These are phyloP conservation scores for Neurospora sp. DNA, from an alignment of 495 filamentous ascomycete species.

Conservation along the genomic window DNA sequence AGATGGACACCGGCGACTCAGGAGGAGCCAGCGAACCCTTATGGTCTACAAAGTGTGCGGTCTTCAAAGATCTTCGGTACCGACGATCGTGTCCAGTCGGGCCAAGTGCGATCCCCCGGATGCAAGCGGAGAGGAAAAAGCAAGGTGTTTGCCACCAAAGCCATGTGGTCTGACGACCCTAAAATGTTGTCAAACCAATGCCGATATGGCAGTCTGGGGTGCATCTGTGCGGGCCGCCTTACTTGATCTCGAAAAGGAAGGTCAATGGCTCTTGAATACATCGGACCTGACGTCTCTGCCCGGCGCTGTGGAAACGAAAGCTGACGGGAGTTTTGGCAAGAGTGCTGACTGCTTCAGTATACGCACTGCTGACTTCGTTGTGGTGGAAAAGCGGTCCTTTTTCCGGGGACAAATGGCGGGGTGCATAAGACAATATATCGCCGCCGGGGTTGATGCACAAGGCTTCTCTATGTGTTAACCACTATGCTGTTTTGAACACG, in stretches of 20 bases:
- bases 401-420: constrained; percentile 18
- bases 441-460: constrained; percentile 18
- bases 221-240: constrained; percentile 3
- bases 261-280: constrained; percentile 10
- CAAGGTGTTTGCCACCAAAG: neutral
- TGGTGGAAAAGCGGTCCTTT: constrained; percentile 26
- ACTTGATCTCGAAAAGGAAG: constrained; percentile 20
- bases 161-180: constrained; percentile 1
- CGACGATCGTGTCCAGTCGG: neutral
- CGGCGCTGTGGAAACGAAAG: constrained; percentile 1
- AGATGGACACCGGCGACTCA: neutral
- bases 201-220: constrained; percentile 18
- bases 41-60: neutral
- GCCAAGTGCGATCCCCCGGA: neutral
- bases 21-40: neutral
- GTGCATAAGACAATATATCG: constrained; percentile 20
- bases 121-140: neutral
- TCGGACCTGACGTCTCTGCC: constrained; percentile 9
- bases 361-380: neutral
- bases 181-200: constrained; percentile 15
- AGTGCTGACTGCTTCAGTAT: neutral
- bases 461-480: constrained; percentile 3
- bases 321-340: constrained; percentile 5
- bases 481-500: constrained; percentile 2
- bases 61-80: neutral